Base-by-base conservation (phyloP, 805 yeast species). In the Candida sakaeoensis region DNA sequence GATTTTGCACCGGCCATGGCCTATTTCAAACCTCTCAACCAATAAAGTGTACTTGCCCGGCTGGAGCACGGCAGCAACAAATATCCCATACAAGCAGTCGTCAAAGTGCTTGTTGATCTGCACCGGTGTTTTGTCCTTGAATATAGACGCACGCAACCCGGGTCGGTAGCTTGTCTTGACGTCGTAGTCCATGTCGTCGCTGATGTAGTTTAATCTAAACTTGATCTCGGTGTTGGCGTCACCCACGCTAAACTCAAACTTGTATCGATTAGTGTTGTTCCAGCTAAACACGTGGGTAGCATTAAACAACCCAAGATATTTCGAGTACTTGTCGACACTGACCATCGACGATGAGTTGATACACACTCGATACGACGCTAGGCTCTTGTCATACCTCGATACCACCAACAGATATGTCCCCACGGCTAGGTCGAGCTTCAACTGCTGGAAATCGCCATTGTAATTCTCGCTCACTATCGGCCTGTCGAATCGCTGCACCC, bases 11-110 rank as follows among this genome's bases (percentile, higher is more conserved):
- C 45, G 46, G 5, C 75, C 80, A 4, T 45, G 37, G 0, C 80
- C 80, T 5, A 53, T 48, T 44, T 75, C 80, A 42, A 75, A 70
- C 28, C 80, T 49, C 46, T 75, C 80, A n/a, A 72, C 54, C 16
- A 75, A 50, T 7, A 75, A 42, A 3, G 72, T 56, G 40, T 71
- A 69, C 4, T 43, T 46, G 0, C 61, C 68, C 2, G 59, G 55
- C 33, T 60, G 55, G 7, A 36, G 21, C 4, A 3, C 8, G 10
- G 8, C 10, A 31, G 65, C 65, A 13, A 68, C 50, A 45, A 67
- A 74, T 3, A 69, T 51, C 0, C 80, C 80, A 50, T 68, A 70
- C 6, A 71, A 45, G 16, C 62, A 57, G 41, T 68, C 70, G 40
- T 58, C 60, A 69, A 76, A 74, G 10, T 48, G 40, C 21, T 61